Evolutionary conservation across 2,329 filamentous ascomycete genomes (phyloP).

Genomic region (Macrophomina phaseolina): DNA sequence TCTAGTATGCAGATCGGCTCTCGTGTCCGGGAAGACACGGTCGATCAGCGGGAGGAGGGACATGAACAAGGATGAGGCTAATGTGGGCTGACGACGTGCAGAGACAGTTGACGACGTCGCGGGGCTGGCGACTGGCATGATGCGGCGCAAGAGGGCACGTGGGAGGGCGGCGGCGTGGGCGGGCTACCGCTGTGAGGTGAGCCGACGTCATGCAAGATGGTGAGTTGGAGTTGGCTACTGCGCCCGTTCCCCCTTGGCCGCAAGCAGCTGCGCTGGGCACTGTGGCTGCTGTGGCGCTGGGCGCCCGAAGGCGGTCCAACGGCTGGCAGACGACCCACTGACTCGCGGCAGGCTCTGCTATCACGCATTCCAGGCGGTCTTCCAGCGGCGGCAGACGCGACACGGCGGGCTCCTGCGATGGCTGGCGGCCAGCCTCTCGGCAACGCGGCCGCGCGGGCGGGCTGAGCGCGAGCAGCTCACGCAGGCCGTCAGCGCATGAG

Average conservation of each 20-base stretch:
- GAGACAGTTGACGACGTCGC: slow-evolving; percentile 25
- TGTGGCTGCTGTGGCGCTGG: slow-evolving; percentile 4
- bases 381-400: slow-evolving; percentile 73
- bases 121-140: slow-evolving; percentile 22
- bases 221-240: slow-evolving; percentile 25
- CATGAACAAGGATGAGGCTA: slow-evolving; percentile 20
- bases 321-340: slow-evolving; percentile 26
- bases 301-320: slow-evolving; percentile 19
- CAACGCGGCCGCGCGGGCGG: background rate
- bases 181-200: slow-evolving; percentile 20
- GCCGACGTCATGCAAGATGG: slow-evolving; percentile 27
- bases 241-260: slow-evolving; percentile 6
- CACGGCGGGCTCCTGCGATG: slow-evolving; percentile 70
- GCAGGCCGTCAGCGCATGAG: slow-evolving; percentile 17
- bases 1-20: slow-evolving; percentile 29
- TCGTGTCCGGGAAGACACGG: slow-evolving; percentile 26
- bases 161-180: slow-evolving; percentile 11
- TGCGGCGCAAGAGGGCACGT: slow-evolving; percentile 8
- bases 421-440: slow-evolving; percentile 53
- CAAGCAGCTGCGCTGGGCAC: slow-evolving; percentile 4
- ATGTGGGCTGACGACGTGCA: slow-evolving; percentile 3
- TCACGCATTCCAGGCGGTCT: slow-evolving; percentile 71
- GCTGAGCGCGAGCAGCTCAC: slow-evolving; percentile 8
- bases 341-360: slow-evolving; percentile 64
- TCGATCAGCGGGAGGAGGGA: slow-evolving; percentile 26